These are phyloP conservation scores for Lachancea quebecensis DNA, from an alignment of 805 yeast species.

Conservation along the genomic window DNA sequence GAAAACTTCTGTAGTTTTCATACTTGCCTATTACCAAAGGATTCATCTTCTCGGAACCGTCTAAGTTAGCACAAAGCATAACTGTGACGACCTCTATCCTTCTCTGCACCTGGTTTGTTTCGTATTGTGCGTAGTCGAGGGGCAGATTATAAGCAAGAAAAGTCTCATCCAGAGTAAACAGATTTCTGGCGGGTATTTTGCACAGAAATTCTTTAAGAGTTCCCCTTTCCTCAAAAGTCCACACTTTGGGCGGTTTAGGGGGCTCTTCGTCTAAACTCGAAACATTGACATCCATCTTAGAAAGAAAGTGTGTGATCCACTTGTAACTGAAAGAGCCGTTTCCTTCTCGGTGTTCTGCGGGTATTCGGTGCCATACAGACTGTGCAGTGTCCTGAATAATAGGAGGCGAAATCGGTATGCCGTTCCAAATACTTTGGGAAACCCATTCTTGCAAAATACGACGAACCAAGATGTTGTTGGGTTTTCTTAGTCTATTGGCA, in stretches of 20 bases:
- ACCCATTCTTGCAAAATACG: conserved; percentile 65
- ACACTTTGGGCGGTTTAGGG: conserved; percentile 43
- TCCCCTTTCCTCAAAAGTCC: conserved; percentile 54
- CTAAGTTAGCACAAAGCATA: conserved; percentile 56
- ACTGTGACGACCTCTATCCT: conserved; percentile 42
- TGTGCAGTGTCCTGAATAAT: conserved; percentile 57
- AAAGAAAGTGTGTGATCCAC: conserved; percentile 45
- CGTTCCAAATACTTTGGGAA: conserved; percentile 60
- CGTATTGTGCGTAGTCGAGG: conserved; percentile 47
- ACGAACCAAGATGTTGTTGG: conserved; percentile 47
- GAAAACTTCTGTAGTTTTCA: conserved; percentile 40
- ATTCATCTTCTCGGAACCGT: conserved; percentile 54
- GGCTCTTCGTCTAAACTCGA: conserved; percentile 40
- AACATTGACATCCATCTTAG: conserved; percentile 46
- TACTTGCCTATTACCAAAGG: conserved; percentile 57
- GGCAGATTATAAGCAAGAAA: conserved; percentile 54
- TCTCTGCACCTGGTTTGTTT: conserved; percentile 32
- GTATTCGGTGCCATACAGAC: conserved; percentile 56
- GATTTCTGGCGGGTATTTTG: conserved; percentile 43
- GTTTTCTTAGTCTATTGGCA: conserved; percentile 43
- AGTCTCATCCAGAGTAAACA: conserved; percentile 56
- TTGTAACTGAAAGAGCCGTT: conserved; percentile 58
- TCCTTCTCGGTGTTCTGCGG: conserved; percentile 49
- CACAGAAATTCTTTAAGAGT: conserved; percentile 40
- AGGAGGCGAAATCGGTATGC: conserved; percentile 57